Base-by-base conservation (phyloP, 306 rosid genomes). In the Prunus dulcis region DNA sequence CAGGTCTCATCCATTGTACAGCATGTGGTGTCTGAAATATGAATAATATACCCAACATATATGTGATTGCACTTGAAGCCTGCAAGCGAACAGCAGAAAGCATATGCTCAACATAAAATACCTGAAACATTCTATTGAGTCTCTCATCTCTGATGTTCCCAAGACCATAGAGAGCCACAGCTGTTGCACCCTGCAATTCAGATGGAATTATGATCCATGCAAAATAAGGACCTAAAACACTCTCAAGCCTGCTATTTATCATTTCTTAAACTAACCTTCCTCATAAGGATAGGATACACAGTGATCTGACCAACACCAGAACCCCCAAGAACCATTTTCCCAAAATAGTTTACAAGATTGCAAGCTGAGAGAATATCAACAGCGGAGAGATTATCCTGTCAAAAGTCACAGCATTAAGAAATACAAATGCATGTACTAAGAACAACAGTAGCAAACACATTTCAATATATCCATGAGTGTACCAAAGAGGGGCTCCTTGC, bases 51-150 rank as follows among this genome's bases (percentile, higher is more conserved):
- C 43, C 69, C 41, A 72, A 34, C 61, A 72, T 30, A 34, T 38
- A 76, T 69, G 22, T 64, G 46, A 76, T 75, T 45, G 34, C 52
- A 67, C 71, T 83, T 62, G 45, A 58, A 78, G 72, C 76, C 55
- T 13, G 19, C 5, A 52, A 73, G 17, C 74, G 75, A 61, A 79
- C 41, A 58, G 72, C 43, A 55, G 75, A 84, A 76, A 82, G 69
- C 12, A 72, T 41, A 73, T 46, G 62, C 27, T 56, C 32, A 71
- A 22, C 68, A 61, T 25, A 57, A 75, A 83, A 63, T 89, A 95
- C 98, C 89, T 95, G 98, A 89, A 95, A 92, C 97, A 95, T 95
- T 85, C 98, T 88, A 87, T 92, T 95, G 67, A 95, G 96, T 84
- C 98, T 80, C 82, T 95, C 98, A 87, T 95, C 98, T 83, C 98